Evolutionary conservation across 192 early-diverging fungal species (phyloP).

Genomic region (Mortierella claussenii): DNA sequence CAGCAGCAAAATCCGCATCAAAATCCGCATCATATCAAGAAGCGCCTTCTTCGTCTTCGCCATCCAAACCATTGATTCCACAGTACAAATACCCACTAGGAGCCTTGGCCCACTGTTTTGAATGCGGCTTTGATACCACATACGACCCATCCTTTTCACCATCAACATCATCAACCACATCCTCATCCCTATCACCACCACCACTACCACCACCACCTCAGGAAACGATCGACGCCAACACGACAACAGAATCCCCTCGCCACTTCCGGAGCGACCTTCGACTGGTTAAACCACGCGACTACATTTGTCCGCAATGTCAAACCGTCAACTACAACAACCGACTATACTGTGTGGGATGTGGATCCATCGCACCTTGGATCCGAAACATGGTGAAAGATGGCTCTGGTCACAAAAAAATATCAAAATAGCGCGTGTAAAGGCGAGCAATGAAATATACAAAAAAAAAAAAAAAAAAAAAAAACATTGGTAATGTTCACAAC

Average conservation of each 20-base stretch:
- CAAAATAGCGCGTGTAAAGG: neutral
- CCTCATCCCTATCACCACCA: neutral
- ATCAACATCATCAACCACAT: neutral
- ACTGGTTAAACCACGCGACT: conserved; percentile 30
- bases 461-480: neutral
- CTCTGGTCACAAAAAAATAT: neutral
- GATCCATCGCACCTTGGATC: conserved; percentile 21
- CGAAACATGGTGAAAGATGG: neutral
- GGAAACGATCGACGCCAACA: neutral
- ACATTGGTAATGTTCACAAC: too few relatives aligned
- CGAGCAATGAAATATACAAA: neutral
- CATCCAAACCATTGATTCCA: neutral
- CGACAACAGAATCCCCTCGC: neutral
- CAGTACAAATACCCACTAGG: conserved; percentile 17
- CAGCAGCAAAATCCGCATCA: too few relatives aligned
- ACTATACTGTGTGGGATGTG: conserved; percentile 35
- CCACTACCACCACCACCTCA: neutral
- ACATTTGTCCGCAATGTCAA: conserved; percentile 34
- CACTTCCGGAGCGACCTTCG: conserved; percentile 12
- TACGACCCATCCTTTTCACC: neutral
- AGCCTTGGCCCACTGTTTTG: conserved; percentile 23
- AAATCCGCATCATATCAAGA: too few relatives aligned
- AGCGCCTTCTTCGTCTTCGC: too few relatives aligned
- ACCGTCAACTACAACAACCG: conserved; percentile 27
- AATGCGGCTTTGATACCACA: conserved; percentile 33